Conservation (phyloP, 1,284 basidiomycete genomes). For the Irpex rosettiformis region DNA sequence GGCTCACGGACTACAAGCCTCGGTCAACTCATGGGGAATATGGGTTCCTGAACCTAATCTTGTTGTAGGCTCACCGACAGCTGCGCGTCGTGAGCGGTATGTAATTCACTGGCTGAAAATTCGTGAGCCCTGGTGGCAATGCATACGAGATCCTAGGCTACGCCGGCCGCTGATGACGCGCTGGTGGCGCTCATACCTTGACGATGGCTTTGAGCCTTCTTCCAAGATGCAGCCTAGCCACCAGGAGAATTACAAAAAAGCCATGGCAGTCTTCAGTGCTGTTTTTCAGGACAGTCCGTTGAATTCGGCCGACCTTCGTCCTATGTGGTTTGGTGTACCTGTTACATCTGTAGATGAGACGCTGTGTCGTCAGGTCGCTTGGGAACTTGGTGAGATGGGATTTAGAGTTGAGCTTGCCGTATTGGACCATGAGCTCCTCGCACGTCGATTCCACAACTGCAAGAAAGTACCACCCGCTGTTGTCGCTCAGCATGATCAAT, state of each 20-base stretch:
- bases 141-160: neutral
- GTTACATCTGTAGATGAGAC: neutral
- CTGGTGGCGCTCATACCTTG: neutral
- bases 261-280: neutral
- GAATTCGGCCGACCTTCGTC: neutral
- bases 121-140: neutral
- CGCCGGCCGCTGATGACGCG: neutral
- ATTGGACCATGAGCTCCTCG: slow-evolving; percentile 3
- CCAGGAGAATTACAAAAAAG: neutral
- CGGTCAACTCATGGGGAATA: neutral
- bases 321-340: neutral
- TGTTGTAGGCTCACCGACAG: neutral
- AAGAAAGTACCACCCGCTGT: neutral
- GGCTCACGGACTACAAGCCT: neutral
- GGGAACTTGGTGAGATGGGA: slow-evolving; percentile 16
- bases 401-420: slow-evolving; percentile 13
- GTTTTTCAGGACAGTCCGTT: neutral
- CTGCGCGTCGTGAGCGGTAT: neutral
- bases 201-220: neutral
- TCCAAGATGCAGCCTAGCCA: neutral
- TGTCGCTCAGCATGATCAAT: neutral
- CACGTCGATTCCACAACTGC: no score
- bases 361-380: slow-evolving; percentile 4
- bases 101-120: slow-evolving; percentile 1
- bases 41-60: neutral